phyloP scores from a whole-genome alignment of 805 yeast genomes.

The Schwanniomyces polymorphus region DNA sequence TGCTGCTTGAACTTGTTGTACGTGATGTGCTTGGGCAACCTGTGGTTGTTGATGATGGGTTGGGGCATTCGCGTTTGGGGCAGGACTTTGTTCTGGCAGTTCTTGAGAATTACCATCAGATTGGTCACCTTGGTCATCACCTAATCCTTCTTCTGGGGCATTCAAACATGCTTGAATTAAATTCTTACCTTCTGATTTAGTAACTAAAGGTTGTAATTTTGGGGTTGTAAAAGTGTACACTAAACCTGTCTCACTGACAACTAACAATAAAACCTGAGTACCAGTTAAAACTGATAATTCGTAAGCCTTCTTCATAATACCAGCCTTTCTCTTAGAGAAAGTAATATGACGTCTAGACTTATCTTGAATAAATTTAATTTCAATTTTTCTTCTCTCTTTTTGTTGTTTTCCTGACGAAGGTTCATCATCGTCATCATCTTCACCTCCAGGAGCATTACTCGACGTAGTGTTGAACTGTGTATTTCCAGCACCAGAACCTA shows the following conservation, averaged over 20 bases:
- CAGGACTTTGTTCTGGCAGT: slow-evolving; percentile 41
- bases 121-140: slow-evolving; percentile 58
- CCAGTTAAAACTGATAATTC: slow-evolving; percentile 96
- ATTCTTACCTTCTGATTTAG: slow-evolving; percentile 96
- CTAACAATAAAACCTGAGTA: slow-evolving; percentile 91
- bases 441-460: slow-evolving; percentile 31
- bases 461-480: slow-evolving; percentile 20
- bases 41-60: slow-evolving; percentile 21
- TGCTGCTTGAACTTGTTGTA: slow-evolving; percentile 26
- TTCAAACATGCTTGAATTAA: slow-evolving; percentile 94
- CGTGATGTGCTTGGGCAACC: slow-evolving; percentile 19
- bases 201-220: slow-evolving; percentile 94
- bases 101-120: slow-evolving; percentile 50
- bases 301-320: slow-evolving; percentile 99
- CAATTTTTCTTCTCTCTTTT: slow-evolving; percentile 81
- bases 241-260: slow-evolving; percentile 97
- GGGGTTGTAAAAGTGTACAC: slow-evolving; percentile 99
- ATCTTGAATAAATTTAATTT: slow-evolving; percentile 95
- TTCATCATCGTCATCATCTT: slow-evolving; percentile 55
- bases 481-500: slow-evolving; percentile 7
- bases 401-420: slow-evolving; percentile 47
- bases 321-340: slow-evolving; percentile 96
- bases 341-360: slow-evolving; percentile 98
- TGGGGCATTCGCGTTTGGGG: slow-evolving; percentile 17
- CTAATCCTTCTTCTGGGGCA: slow-evolving; percentile 87